Evolutionary conservation across 2,329 filamentous ascomycete species (phyloP), one percentile per base, ranked within the genome.

Genomic region (Amesomyces nigricolor): DNA sequence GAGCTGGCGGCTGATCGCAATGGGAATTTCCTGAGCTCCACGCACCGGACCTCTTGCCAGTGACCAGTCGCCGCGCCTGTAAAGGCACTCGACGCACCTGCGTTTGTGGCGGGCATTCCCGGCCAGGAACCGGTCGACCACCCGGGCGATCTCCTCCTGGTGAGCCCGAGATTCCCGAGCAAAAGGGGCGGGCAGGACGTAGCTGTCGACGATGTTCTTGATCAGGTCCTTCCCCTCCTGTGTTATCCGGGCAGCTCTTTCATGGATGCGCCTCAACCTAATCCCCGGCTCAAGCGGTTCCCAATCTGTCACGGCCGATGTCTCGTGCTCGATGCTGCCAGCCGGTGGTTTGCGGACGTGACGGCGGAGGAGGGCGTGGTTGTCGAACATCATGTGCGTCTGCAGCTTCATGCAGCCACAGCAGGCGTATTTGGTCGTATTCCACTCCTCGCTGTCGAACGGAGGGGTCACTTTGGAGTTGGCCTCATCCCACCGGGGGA

Each of bases 331-430:
- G 16, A 19, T 13, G 22, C 57, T 61, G 5, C 47, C 54, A 1
- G 50, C 56, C 3, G 55, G 58, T 1, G 63, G 63, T 32, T 64
- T 64, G 22, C 62, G 55, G 11, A 51, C 47, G 10, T 35, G 47
- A 2, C 57, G 54, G 13, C 55, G 35, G 8, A 62, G 49, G 45
- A 64, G 56, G 16, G 57, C 52, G 51, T 53, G 54, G 59, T 63
- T 62, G 48, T 58, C 53, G 29, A 64, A 64, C 58, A 59, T 59
- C 32, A 48, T 58, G 47, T 64, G 62, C 9, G 58, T 16, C 3
- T 51, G 62, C 5, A 64, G 58, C 43, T 60, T 58, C 53, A 62
- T 52, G 42, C 63, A 64, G 30, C 58, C 60, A 8, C 51, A 52
- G 54, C 63, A 64, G 30, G 62, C 62, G 22, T 63, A 64, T 38